Evolutionary conservation across 257 asterid genomes (phyloP), one percentile per base, ranked within the genome.

Genomic region (Petrea volubilis): DNA sequence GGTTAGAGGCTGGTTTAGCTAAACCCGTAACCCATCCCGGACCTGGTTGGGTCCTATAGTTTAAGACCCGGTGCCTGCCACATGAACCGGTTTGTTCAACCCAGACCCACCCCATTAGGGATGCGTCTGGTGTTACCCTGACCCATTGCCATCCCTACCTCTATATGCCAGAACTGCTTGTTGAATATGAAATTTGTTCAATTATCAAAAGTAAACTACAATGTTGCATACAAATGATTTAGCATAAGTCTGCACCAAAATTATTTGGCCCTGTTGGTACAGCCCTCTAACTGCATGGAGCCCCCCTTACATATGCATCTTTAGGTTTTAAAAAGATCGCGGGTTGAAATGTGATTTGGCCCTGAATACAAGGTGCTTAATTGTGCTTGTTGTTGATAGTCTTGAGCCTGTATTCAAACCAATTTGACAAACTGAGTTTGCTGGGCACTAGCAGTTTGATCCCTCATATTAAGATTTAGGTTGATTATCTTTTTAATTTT

Each of bases 161-260:
- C 55, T 41, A 13, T 65, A 58, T 66, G 67, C 60, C 27, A 40
- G 64, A 68, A 68, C 52, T 52, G 64, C 59, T 47, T 46, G 17
- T 33, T 33, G 43, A 15, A 47, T 60, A n/a, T n/a, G 33, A 40
- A 40, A 61, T 33, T 20, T 55, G 5, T 65, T 68, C 41, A 70
- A 28, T 25, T 18, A 18, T 14, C 13, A 44, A 27, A 21, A 36
- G 36, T 68, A 24, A 15, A 68, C 43, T 53, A 68, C 25, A 56
- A 64, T 43, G 33, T 9, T 53, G 33, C 31, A 12, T 67, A 51
- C 59, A n/a, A 21, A 28, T 36, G 49, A 21, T 15, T 59, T 60
- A 21, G 52, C 15, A 49, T 40, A 49, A 60, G 41, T 50, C 64
- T 58, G 21, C 18, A 12, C 67, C 41, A 36, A 18, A 50, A 72